Conservation (phyloP, 163 green algal genomes). For the Scenedesmus sp. region DNA sequence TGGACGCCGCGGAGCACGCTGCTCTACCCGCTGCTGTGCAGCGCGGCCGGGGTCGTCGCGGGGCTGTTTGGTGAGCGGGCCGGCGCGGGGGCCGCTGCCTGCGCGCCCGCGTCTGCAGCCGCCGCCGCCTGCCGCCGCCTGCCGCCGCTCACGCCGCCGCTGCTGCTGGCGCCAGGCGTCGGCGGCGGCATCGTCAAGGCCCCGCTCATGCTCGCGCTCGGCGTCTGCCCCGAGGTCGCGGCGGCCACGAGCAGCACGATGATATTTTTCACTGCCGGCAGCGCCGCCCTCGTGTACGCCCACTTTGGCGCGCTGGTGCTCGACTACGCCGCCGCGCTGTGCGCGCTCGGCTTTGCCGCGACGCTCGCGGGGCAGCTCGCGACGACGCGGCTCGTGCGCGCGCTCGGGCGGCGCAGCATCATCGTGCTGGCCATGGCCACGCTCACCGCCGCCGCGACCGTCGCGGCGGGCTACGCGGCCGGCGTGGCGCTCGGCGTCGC, state of each 20-base stretch:
- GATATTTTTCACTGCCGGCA: constrained; percentile 58
- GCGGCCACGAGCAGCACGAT: constrained; percentile 76
- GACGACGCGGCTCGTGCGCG: constrained; percentile 54
- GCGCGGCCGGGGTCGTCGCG: constrained; percentile 68
- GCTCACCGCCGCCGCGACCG: constrained; percentile 55
- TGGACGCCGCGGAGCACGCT: constrained; percentile 60
- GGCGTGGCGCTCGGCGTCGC: constrained; percentile 9
- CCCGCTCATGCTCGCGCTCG: constrained; percentile 80
- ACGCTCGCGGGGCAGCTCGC: constrained; percentile 56
- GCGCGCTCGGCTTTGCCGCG: constrained; percentile 58
- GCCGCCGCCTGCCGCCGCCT: too few relatives aligned
- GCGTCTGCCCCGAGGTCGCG: constrained; percentile 72
- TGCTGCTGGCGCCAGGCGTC: too few relatives aligned
- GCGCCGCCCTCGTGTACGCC: constrained; percentile 61
- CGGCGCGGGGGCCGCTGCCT: too few relatives aligned
- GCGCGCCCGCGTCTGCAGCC: too few relatives aligned
- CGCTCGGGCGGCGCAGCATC: constrained; percentile 51
- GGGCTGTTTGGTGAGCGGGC: constrained; percentile 66
- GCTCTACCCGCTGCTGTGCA: constrained; percentile 69
- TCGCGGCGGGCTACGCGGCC: constrained; percentile 59
- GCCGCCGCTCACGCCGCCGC: too few relatives aligned
- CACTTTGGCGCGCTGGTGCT: constrained; percentile 61
- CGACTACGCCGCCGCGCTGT: constrained; percentile 65
- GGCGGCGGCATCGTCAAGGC: constrained; percentile 64
- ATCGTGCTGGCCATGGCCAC: constrained; percentile 67